A percentile compares a stretch with the other conserved stretches of the same genome.
Evolutionary conservation across 139 green algal species (phyloP).

Genomic region (Nannochloris sp.): DNA sequence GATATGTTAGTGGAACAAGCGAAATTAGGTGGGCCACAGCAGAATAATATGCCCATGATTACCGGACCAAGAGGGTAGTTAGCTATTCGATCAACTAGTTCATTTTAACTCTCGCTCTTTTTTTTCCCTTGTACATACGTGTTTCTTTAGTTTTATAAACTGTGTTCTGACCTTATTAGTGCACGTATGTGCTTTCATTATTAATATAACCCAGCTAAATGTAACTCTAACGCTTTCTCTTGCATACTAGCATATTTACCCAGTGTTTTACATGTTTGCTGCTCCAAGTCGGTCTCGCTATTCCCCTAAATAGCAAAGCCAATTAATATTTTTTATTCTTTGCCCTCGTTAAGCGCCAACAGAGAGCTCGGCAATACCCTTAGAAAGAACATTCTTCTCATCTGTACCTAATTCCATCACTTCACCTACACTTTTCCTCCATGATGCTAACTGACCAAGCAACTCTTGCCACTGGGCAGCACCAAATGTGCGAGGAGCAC

Average conservation of each 20-base stretch:
- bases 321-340: no score
- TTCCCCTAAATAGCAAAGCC: no score
- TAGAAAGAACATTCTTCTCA: background rate
- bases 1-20: conserved; percentile 76
- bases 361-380: conserved; percentile 6
- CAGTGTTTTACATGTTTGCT: no score
- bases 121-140: no score
- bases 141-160: background rate
- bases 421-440: conserved; percentile 17
- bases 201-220: no score
- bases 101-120: no score
- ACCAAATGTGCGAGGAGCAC: conserved; percentile 33
- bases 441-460: conserved; percentile 24
- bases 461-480: conserved; percentile 37
- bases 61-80: conserved; percentile 6
- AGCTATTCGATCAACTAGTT: no score
- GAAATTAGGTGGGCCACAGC: conserved; percentile 27
- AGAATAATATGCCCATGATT: background rate
- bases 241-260: no score
- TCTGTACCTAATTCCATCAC: background rate
- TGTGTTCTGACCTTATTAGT: background rate
- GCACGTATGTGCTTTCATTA: no score
- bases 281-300: no score
- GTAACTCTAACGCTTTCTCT: no score
- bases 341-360: no score